A percentile compares a stretch with the other conserved stretches of the same genome.
These are phyloP conservation scores for Cyberlindnera meyerae DNA, from an alignment of 805 yeast genomes.

Conservation along the genomic window DNA sequence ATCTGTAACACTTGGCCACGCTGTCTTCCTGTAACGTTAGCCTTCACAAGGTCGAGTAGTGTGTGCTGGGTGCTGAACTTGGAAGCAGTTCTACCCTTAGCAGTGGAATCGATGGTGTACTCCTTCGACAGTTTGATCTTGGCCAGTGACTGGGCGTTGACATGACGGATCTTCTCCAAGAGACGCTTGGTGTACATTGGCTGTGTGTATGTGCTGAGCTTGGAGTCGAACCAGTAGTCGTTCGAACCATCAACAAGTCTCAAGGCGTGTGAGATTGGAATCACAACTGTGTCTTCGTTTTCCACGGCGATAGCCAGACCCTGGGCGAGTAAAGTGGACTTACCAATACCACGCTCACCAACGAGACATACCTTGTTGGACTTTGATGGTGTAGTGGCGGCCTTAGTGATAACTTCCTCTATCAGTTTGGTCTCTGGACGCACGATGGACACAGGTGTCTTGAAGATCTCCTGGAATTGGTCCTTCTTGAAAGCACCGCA, in stretches of 20 bases:
- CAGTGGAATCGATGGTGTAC: conserved; percentile 29
- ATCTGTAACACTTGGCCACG: conserved; percentile 45
- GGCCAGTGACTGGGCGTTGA: conserved; percentile 38
- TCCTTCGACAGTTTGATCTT: conserved; percentile 32
- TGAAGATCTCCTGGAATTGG: conserved; percentile 65
- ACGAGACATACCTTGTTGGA: conserved; percentile 50
- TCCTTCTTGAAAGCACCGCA: conserved; percentile 63
- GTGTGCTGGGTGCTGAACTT: conserved; percentile 28
- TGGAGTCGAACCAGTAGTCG: conserved; percentile 56
- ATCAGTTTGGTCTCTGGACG: conserved; percentile 43
- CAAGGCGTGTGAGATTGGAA: conserved; percentile 62
- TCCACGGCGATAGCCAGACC: conserved; percentile 51
- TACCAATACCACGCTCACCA: conserved; percentile 78
- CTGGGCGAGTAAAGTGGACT: conserved; percentile 68
- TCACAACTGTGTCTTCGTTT: conserved; percentile 39
- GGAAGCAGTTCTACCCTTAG: conserved; percentile 29
- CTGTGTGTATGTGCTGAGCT: conserved; percentile 54
- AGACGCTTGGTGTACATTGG: conserved; percentile 70
- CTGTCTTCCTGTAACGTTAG: conserved; percentile 33
- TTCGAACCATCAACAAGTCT: conserved; percentile 64
- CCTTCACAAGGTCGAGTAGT: conserved; percentile 41
- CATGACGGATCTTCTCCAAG: conserved; percentile 44
- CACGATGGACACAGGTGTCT: conserved; percentile 54
- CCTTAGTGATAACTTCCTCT: conserved; percentile 33
- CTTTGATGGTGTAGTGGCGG: conserved; percentile 29